Conservation (phyloP, 2,329 filamentous ascomycete genomes). For the Sporothrix variecibatus region DNA sequence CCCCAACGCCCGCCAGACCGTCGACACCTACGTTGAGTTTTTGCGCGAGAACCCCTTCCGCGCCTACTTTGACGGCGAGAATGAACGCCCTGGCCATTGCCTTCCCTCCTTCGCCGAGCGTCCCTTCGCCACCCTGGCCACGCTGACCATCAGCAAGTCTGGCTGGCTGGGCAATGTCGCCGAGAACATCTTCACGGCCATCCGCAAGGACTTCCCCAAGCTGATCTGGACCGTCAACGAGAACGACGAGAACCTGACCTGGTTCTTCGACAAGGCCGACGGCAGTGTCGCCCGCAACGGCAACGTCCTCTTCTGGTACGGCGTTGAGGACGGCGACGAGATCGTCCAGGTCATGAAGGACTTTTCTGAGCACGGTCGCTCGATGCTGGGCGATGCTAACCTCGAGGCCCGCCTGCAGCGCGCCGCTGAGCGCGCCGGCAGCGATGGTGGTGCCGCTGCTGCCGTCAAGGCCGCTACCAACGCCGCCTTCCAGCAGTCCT, state of each 20-base stretch:
- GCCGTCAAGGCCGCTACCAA: constrained; percentile 20
- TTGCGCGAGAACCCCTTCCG: constrained; percentile 79
- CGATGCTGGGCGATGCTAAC: constrained; percentile 88
- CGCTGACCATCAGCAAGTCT: constrained; percentile 88
- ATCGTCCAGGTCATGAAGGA: constrained; percentile 82
- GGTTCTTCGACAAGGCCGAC: constrained; percentile 97
- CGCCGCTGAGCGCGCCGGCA: constrained; percentile 61
- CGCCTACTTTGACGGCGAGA: constrained; percentile 90
- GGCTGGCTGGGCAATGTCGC: constrained; percentile 94
- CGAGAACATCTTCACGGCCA: constrained; percentile 89
- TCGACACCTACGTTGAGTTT: constrained; percentile 82
- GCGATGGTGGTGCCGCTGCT: constrained; percentile 41
- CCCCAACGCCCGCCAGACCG: constrained; percentile 77
- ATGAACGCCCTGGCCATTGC: constrained; percentile 94
- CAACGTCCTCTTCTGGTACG: constrained; percentile 96
- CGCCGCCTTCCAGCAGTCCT: constrained; percentile 23
- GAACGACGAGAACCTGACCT: constrained; percentile 93
- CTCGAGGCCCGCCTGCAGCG: constrained; percentile 81
- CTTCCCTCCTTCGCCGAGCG: constrained; percentile 69
- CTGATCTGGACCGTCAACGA: constrained; percentile 96
- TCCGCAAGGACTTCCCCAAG: constrained; percentile 91
- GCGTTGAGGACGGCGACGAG: constrained; percentile 77
- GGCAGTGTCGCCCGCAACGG: constrained; percentile 84
- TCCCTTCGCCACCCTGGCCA: constrained; percentile 78
- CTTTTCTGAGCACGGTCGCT: constrained; percentile 77